Base-by-base conservation (phyloP, 2,329 filamentous ascomycete genomes). In the Pseudogymnoascus sp. region DNA sequence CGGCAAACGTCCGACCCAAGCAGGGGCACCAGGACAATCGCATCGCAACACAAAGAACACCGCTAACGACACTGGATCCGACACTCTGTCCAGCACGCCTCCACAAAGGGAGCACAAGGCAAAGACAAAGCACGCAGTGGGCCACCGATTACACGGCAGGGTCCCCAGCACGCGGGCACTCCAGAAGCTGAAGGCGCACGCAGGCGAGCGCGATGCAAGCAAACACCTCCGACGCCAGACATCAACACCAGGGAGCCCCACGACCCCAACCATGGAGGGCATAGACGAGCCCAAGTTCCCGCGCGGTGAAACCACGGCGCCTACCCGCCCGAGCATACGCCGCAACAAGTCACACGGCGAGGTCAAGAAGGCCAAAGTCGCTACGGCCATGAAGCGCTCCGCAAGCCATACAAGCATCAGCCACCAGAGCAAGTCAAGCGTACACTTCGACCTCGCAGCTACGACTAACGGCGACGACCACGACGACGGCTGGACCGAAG, bases 401-500 rank as follows among this genome's bases (percentile, higher is more conserved):
- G 73, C 77, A 11, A 82, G 80, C 60, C 78, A 81, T 60, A 79
- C 78, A 28, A 74, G 76, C 62, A 75, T 79, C 63, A 58, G 22
- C 22, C 72, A 74, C 67, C 60, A 71, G 30, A 65, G 65, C 66
- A 82, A 80, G 69, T 71, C 72, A 25, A 79, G 81, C 64, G 84
- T 87, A 32, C 84, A 85, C 68, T 87, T 87, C 67, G 79, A 76
- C 67, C 77, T 78, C 69, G 73, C 71, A 66, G 12, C 32, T 3
- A 58, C 32, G 1, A 74, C 76, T 3, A 47, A 59, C 50, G 60
- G 43, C 20, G 60, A 62, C 9, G 73, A 75, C 41, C 71, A 71
- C 38, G 79, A 82, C 59, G 82, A 84, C 76, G 84, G 84, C 74
- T 87, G 85, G 85, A 82, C 87, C 41, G 85, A 88, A 72, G 83